phyloP scores from a whole-genome alignment of 345 rosid species.

The Brassica juncea region DNA sequence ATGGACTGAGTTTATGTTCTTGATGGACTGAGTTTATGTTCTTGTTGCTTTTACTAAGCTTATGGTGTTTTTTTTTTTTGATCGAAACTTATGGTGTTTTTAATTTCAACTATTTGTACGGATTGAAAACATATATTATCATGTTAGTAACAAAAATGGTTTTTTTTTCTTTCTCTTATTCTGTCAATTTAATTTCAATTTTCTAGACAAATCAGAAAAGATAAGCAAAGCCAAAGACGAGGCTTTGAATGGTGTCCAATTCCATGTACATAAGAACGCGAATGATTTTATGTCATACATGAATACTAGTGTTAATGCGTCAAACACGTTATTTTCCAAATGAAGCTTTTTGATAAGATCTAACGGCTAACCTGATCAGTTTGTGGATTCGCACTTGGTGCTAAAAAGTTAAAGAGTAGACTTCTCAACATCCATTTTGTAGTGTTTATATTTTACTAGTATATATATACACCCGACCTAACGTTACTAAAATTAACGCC shows the following conservation, averaged over 20 bases:
- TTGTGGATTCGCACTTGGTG: background rate
- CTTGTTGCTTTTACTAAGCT: background rate
- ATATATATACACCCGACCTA: too few species aligned
- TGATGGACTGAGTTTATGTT: background rate
- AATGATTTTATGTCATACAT: background rate
- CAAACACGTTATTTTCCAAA: background rate
- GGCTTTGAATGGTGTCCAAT: background rate
- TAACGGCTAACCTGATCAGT: background rate
- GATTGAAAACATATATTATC: background rate
- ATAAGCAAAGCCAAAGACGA: conserved; percentile 11
- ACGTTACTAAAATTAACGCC: background rate
- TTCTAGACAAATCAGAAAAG: background rate
- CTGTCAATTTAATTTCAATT: background rate
- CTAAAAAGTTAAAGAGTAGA: background rate
- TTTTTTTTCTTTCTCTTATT: background rate
- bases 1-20: background rate
- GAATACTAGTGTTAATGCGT: background rate
- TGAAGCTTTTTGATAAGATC: background rate
- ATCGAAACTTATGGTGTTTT: too few species aligned
- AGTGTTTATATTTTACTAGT: background rate
- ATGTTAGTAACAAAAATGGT: background rate
- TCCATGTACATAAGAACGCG: background rate
- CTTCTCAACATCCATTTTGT: background rate
- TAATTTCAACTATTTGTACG: background rate
- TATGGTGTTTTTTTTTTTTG: too few species aligned